Evolutionary conservation across 345 rosid species (phyloP).

Genomic region (Eucalyptus cloeziana): DNA sequence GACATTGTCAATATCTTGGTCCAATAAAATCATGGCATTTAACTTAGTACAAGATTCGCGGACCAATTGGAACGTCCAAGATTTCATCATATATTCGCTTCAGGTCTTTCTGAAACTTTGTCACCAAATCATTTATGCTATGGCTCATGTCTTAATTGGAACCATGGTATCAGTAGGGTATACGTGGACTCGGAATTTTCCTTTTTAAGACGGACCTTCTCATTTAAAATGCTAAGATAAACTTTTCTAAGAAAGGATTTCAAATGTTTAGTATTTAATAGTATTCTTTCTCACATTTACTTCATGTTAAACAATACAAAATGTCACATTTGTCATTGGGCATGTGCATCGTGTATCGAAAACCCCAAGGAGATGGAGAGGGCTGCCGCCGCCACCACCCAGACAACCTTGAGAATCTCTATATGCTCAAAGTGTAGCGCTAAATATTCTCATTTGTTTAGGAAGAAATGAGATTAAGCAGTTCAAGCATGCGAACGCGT

Average conservation of each 20-base stretch:
- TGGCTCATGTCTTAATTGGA: not conserved
- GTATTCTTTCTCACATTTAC: not conserved
- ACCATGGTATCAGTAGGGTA: not conserved
- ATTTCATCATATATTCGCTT: not conserved
- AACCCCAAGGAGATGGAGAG: not conserved
- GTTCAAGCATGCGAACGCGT: not conserved
- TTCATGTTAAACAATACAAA: too few species aligned
- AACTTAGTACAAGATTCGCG: accelerated
- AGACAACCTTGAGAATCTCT: not conserved
- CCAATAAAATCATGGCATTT: not conserved
- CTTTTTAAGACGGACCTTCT: not conserved
- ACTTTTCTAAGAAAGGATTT: not conserved
- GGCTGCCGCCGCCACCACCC: not conserved
- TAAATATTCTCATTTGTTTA: too few species aligned
- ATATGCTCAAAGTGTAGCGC: too few species aligned
- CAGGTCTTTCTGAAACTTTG: not conserved
- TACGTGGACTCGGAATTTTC: not conserved
- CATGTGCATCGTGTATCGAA: not conserved
- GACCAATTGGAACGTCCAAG: not conserved
- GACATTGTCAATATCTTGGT: too few species aligned
- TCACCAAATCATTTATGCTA: too few species aligned
- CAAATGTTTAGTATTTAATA: too few species aligned
- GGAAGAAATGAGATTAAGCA: not conserved
- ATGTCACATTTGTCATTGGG: not conserved
- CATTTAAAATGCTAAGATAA: not conserved